Evolutionary conservation across 2,329 filamentous ascomycete species (phyloP), one percentile per base, ranked within the genome.

Genomic region (Neocatenulostroma microsporum): DNA sequence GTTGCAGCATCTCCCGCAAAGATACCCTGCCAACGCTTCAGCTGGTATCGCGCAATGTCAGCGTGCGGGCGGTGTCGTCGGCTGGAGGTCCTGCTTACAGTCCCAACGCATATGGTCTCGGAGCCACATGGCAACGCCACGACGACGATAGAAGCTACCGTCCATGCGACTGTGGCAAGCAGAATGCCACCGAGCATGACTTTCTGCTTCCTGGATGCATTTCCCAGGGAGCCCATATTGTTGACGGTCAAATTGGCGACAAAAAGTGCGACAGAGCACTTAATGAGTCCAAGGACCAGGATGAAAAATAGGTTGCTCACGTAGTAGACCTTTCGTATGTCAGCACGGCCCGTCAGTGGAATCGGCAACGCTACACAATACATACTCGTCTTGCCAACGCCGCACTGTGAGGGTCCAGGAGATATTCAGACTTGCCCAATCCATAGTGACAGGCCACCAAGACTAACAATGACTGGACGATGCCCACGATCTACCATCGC

Each of bases 251-350:
- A 26, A 17, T 34, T 34, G 14, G 17, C 32, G 21, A 25, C 19
- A 23, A 14, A 34, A 12, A 23, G 23, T 5, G 32, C 32, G 5
- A 17, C 32, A 6, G 32, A 34, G 32, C 32, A 14, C 32, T 34
- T 34, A 5, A 34, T 19, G 32, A 34, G 32, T 25, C 32, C 32
- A 7, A 27, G 32, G 20, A 25, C 19, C n/a, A 34, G 21, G 21
- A 34, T 34, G 23, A 15, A 34, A 23, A 34, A 34, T 23, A 34
- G 21, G 17, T 34, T 34, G 32, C 32, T 26, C 8, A 34, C 32
- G n/a, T 34, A 25, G 21, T 34, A 34, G 32, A 34, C 10, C 32
- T 34, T 10, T 6, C 9, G 10, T 17, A 25, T 18, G 23, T 34
- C 17, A 34, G 32, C n/a, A 30, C 14, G 9, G 7, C 20, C 14